Percentiles rank a stretch among this genome's conserved stretches.
Conservation (phyloP, 768 basidiomycete genomes). For the Tulasnella calospora region DNA sequence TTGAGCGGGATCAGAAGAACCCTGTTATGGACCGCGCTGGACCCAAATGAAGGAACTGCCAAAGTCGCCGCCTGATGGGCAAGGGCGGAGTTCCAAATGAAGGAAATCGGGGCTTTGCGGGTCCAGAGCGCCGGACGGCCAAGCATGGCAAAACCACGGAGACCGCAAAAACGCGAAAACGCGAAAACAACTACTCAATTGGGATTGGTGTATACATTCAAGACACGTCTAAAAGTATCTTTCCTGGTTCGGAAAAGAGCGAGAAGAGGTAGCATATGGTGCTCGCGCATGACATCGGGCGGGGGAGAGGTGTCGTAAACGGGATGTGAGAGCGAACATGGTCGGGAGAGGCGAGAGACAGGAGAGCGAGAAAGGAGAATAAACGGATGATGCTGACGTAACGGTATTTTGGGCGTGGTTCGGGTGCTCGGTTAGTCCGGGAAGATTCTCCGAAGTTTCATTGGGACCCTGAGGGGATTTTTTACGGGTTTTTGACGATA, state of each 20-base stretch:
- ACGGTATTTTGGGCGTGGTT: neutral
- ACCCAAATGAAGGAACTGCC: neutral
- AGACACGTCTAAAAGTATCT: neutral
- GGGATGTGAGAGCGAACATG: neutral
- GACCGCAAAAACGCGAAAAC: neutral
- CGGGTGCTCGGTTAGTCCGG: slow-evolving; percentile 1
- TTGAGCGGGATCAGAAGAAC: neutral
- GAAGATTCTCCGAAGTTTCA: neutral
- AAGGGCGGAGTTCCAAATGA: neutral
- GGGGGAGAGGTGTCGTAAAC: neutral
- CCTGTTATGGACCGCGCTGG: neutral
- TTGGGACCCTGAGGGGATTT: neutral
- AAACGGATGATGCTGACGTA: neutral
- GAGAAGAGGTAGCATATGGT: neutral
- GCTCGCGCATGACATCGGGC: neutral
- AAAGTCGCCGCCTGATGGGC: neutral
- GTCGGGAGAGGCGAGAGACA: neutral
- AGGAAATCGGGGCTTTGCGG: neutral
- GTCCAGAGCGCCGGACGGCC: neutral
- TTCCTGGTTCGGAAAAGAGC: neutral
- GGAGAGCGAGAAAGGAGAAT: neutral
- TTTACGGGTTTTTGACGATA: neutral
- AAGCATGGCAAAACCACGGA: neutral
- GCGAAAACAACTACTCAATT: neutral
- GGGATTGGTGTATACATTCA: neutral